Percentiles rank a stretch among this genome's conserved stretches.
Evolutionary conservation across 1,284 basidiomycete genomes (phyloP).

Genomic region (Austroboletus niveus): DNA sequence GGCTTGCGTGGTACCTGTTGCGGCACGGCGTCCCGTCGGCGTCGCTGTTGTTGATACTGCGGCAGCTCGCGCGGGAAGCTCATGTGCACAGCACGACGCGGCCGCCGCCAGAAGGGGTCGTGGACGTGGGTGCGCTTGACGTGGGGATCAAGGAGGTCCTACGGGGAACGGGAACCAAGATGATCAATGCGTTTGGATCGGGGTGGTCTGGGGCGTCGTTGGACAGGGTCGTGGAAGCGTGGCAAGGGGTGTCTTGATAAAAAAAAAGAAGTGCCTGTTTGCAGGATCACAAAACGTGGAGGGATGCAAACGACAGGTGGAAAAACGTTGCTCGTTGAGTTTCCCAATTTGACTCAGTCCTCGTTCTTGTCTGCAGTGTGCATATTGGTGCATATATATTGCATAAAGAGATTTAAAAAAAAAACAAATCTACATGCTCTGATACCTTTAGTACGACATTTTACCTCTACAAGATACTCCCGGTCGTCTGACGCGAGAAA

Average conservation of each 20-base stretch:
- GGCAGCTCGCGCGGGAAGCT: constrained; percentile 57
- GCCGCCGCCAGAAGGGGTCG: constrained; percentile 49
- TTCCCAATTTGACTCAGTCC: neutral
- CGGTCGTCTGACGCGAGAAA: neutral
- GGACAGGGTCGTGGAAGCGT: constrained; percentile 59
- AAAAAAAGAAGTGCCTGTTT: too few species aligned
- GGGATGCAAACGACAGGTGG: too few species aligned
- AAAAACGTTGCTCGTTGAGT: too few species aligned
- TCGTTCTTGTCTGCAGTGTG: too few species aligned
- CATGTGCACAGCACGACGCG: constrained; percentile 48
- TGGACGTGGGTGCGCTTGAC: constrained; percentile 46
- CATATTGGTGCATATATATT: too few species aligned
- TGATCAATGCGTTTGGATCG: constrained; percentile 61
- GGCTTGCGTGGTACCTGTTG: constrained; percentile 59
- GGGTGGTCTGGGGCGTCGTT: constrained; percentile 67
- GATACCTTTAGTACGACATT: constrained; percentile 1
- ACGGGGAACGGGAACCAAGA: constrained; percentile 62
- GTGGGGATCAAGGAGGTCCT: constrained; percentile 66
- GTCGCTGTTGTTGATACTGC: constrained; percentile 56
- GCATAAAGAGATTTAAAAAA: too few species aligned
- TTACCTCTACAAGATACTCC: neutral
- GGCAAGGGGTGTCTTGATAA: constrained; percentile 36
- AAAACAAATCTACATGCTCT: neutral
- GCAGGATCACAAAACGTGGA: too few species aligned
- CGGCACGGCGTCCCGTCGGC: constrained; percentile 67